Conservation (phyloP, 768 basidiomycete genomes). For the Kwoniella pini region DNA sequence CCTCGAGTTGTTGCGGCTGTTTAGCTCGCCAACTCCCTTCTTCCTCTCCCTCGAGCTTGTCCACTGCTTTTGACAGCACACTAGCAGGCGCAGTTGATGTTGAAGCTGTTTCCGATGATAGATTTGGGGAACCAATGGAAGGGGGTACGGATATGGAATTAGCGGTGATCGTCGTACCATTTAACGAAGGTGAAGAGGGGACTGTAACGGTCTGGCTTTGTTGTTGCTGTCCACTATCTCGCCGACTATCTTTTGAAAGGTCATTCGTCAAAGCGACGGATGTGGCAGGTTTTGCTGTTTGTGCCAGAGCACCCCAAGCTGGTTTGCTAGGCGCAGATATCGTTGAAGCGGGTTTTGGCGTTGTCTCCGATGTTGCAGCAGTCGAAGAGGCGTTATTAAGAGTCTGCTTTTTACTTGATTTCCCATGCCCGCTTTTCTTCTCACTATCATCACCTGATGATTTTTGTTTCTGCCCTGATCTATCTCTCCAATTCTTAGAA, state of each 20-base stretch:
- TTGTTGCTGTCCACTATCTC: not conserved
- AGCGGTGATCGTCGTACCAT: conserved; percentile 26
- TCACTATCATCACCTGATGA: conserved; percentile 11
- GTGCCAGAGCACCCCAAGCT: conserved; percentile 21
- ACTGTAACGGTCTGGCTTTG: conserved; percentile 7
- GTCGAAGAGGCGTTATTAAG: not conserved
- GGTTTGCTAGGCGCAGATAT: conserved; percentile 13
- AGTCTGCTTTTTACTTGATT: conserved; percentile 23
- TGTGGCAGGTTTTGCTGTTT: conserved; percentile 1
- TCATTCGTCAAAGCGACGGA: not conserved
- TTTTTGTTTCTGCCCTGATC: conserved; percentile 15
- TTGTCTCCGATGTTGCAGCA: conserved; percentile 1
- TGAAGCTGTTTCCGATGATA: conserved; percentile 17
- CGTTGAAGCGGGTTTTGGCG: conserved; percentile 1
- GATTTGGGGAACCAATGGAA: conserved; percentile 14
- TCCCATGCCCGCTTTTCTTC: conserved; percentile 17
- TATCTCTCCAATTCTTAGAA: conserved; percentile 27
- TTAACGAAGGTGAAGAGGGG: conserved; percentile 26
- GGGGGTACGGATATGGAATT: conserved; percentile 14
- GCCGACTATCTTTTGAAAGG: not conserved
- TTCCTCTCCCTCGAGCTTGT: conserved; percentile 19
- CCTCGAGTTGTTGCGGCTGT: conserved; percentile 8
- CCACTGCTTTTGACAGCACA: conserved; percentile 15
- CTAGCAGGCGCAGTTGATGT: conserved; percentile 22
- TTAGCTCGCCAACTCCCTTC: conserved; percentile 31